A percentile compares a stretch with the other conserved stretches of the same genome.
These are phyloP conservation scores for Erythrobasidium hasegawianum DNA, from an alignment of 1,284 basidiomycete genomes.

Conservation along the genomic window DNA sequence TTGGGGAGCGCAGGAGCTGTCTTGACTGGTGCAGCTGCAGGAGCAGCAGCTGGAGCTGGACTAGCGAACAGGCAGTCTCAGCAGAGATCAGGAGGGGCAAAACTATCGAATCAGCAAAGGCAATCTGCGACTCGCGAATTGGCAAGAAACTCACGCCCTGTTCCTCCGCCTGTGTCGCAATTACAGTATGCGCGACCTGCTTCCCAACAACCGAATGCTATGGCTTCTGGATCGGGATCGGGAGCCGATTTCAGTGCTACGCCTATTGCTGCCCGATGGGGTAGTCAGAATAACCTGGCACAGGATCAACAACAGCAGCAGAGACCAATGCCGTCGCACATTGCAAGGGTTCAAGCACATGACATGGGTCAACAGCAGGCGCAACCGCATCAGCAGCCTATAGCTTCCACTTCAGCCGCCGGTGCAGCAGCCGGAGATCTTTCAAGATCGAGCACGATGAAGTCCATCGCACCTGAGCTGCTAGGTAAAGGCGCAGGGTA, in stretches of 20 bases:
- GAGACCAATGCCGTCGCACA: not conserved
- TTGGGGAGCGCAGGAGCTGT: constrained; percentile 7
- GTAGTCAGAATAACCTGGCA: not conserved
- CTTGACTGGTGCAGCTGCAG: constrained; percentile 14
- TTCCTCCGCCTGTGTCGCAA: constrained; percentile 26
- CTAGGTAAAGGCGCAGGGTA: constrained; percentile 33
- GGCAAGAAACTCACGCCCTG: constrained; percentile 12
- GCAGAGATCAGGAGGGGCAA: no score
- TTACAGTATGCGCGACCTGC: constrained; percentile 11
- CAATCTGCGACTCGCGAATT: constrained; percentile 1
- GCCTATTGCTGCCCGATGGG: not conserved
- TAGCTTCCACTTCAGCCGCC: not conserved
- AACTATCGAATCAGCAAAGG: not conserved
- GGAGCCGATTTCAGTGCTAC: not conserved
- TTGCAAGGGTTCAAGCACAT: not conserved
- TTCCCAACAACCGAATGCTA: not conserved
- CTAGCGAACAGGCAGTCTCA: not conserved
- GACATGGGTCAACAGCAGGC: constrained; percentile 1
- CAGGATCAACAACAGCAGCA: not conserved
- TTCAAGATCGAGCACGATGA: constrained; percentile 10
- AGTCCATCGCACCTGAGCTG: constrained; percentile 25
- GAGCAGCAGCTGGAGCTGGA: not conserved
- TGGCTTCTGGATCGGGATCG: not conserved
- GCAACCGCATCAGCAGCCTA: constrained; percentile 1
- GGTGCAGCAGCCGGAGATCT: constrained; percentile 6